Base-by-base conservation (phyloP, 352 stramenopile genomes). In the Thraustochytrium striatum region DNA sequence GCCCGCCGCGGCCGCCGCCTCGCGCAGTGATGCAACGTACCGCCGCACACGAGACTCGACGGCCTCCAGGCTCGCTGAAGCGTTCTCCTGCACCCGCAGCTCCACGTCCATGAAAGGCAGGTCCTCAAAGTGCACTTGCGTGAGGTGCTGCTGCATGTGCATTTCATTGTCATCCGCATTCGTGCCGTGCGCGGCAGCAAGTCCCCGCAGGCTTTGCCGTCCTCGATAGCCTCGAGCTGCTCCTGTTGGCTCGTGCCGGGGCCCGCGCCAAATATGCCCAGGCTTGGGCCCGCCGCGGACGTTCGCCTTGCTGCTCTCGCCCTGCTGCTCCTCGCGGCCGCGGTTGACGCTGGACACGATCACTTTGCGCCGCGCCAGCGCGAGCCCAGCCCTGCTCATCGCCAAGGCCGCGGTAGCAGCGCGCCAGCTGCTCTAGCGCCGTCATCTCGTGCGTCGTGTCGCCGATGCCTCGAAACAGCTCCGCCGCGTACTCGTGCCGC, bases 91-190 rank as follows among this genome's bases (percentile, higher is more conserved):
- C 19, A 75, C 52, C n/a, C 65, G 65, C 9, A 61, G 44, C 35
- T 75, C 44, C 0, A 75, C 35, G 13, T 62, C 52, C n/a, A 9
- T 30, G 52, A 75, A 61, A 0, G 65, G 65, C 16, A 75, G 65
- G 11, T 75, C 32, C 35, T 58, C 44, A n/a, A 75, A 61, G 9
- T 38, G 65, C 19, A 75, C 65, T 30, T 75, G 65, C 30, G 68
- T 38, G 3, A 75, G 50, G 65, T 75, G 65, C 8, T 38, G 44
- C 65, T 75, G 65, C 43, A 75, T 36, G 52, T 62, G 68, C 28
- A 21, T 75, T 25, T 75, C 65, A 7, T 75, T 75, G 28, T 16
- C 44, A 30, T 75, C 65, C 25, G 44, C 21, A 38, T 61, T 8
- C 41, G 59, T 28, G 41, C 59, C 41, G 21, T 9, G 3, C 33